Evolutionary conservation across 164 flowering plant species (phyloP).

Genomic region (Macadamia integrifolia): DNA sequence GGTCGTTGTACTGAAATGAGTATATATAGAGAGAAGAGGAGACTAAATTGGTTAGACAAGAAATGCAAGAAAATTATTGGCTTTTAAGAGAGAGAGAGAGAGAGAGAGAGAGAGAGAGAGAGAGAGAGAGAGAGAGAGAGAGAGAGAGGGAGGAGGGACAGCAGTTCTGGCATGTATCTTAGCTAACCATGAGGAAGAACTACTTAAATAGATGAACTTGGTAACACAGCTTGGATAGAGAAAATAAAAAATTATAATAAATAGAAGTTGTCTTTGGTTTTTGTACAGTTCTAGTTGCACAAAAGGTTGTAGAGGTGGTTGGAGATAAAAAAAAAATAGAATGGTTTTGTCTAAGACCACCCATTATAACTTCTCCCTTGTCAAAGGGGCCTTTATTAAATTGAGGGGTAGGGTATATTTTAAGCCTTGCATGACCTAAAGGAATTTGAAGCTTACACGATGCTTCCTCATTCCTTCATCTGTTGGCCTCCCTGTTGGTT

Average conservation of each 20-base stretch:
- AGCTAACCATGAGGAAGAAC: slow-evolving; percentile 19
- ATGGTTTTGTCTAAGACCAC: slow-evolving; percentile 22
- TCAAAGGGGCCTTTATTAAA: slow-evolving; percentile 15
- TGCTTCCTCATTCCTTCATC: slow-evolving; percentile 42
- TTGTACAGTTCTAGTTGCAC: slow-evolving; percentile 27
- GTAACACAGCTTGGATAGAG: background rate
- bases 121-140: slow-evolving; percentile 22
- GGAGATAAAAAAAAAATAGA: slow-evolving; percentile 36
- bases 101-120: slow-evolving; percentile 18
- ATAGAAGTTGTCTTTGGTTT: slow-evolving; percentile 11
- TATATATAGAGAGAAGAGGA: slow-evolving; percentile 8
- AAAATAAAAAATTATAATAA: background rate
- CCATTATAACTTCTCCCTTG: no score
- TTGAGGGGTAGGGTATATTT: slow-evolving; percentile 9
- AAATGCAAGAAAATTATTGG: background rate
- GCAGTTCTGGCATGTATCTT: slow-evolving; percentile 49
- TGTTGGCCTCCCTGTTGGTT: slow-evolving; percentile 27
- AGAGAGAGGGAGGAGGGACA: slow-evolving; percentile 10
- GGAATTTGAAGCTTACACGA: slow-evolving; percentile 42
- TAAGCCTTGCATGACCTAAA: slow-evolving; percentile 29
- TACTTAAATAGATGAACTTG: slow-evolving; percentile 45
- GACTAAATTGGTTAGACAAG: slow-evolving; percentile 11
- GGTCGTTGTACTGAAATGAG: slow-evolving; percentile 9
- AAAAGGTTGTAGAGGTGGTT: slow-evolving; percentile 44
- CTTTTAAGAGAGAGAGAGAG: slow-evolving; percentile 17